phyloP scores from a whole-genome alignment of 768 basidiomycete species.

The Albatrellus ellisii region DNA sequence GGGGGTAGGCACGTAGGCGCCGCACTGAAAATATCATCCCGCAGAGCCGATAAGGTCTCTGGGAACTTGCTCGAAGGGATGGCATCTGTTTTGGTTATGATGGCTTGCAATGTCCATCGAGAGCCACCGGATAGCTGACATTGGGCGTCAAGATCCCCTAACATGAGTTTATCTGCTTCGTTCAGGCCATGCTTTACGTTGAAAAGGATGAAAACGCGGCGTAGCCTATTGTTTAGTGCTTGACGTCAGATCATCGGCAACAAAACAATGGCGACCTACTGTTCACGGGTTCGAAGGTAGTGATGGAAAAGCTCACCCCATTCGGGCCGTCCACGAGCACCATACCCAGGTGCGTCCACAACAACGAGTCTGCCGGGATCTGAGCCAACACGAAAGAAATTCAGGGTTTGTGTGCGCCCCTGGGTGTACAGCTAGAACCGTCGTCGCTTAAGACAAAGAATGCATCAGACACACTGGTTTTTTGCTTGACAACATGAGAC shows the following conservation, averaged over 20 bases:
- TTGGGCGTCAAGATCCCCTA: conserved; percentile 33
- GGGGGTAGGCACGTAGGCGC: conserved; percentile 54
- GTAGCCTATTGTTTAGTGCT: conserved; percentile 31
- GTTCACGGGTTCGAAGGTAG: conserved; percentile 45
- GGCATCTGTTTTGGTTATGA: conserved; percentile 61
- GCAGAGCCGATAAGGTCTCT: conserved; percentile 28
- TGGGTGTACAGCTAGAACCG: conserved; percentile 15
- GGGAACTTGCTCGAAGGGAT: conserved; percentile 25
- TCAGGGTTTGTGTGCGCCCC: conserved; percentile 62
- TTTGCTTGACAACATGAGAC: conserved; percentile 49
- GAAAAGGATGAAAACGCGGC: conserved; percentile 58
- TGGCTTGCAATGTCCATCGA: conserved; percentile 49
- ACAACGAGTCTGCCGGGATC: conserved; percentile 40
- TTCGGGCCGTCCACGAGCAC: conserved; percentile 54
- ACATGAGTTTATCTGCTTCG: conserved; percentile 46
- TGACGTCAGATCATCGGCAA: neutral
- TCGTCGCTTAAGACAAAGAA: neutral
- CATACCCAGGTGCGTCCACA: conserved; percentile 78
- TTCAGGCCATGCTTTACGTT: conserved; percentile 55
- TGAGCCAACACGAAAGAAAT: conserved; percentile 59
- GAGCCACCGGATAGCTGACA: conserved; percentile 22
- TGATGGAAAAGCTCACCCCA: conserved; percentile 63
- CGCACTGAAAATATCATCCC: conserved; percentile 35
- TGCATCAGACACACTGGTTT: conserved; percentile 40
- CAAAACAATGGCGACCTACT: conserved; percentile 32